Percentiles rank a stretch among this genome's conserved stretches.
phyloP scores from a whole-genome alignment of 1,284 basidiomycete genomes.

The Papiliotrema nemorosa region DNA sequence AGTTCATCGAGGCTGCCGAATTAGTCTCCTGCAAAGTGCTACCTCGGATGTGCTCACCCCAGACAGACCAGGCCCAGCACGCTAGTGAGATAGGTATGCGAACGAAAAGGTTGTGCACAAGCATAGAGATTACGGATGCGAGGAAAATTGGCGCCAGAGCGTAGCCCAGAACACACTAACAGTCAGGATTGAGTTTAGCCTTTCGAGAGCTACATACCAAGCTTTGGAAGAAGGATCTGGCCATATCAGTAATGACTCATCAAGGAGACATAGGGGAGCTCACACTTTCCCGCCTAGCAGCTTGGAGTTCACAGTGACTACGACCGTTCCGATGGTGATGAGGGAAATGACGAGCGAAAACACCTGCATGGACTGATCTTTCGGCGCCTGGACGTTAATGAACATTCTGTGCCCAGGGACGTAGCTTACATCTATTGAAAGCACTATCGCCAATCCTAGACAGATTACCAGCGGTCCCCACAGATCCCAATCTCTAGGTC shows the following conservation, averaged over 20 bases:
- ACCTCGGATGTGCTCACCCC: constrained; percentile 61
- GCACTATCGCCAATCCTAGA: constrained; percentile 75
- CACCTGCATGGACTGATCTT: constrained; percentile 74
- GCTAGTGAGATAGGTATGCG: constrained; percentile 75
- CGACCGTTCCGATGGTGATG: constrained; percentile 79
- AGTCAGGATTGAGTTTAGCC: not conserved
- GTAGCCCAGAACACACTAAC: constrained; percentile 74
- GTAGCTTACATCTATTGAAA: constrained; percentile 75
- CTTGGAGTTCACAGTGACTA: constrained; percentile 91
- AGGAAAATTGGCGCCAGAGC: constrained; percentile 85
- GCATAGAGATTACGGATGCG: constrained; percentile 79
- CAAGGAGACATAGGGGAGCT: constrained; percentile 36
- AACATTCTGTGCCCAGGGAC: not conserved
- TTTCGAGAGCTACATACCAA: constrained; percentile 49
- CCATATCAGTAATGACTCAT: not conserved
- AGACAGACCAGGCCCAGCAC: constrained; percentile 91
- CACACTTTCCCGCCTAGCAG: constrained; percentile 92
- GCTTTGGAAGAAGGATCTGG: constrained; percentile 90
- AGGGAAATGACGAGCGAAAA: constrained; percentile 91
- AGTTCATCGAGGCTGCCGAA: constrained; percentile 77
- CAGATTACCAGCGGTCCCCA: constrained; percentile 91
- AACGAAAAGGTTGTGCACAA: constrained; percentile 79
- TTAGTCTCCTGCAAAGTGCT: not conserved
- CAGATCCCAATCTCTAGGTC: constrained; percentile 84
- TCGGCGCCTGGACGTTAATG: constrained; percentile 61